Conservation (phyloP, 306 rosid species). For the Sechiopsis laciniata region DNA sequence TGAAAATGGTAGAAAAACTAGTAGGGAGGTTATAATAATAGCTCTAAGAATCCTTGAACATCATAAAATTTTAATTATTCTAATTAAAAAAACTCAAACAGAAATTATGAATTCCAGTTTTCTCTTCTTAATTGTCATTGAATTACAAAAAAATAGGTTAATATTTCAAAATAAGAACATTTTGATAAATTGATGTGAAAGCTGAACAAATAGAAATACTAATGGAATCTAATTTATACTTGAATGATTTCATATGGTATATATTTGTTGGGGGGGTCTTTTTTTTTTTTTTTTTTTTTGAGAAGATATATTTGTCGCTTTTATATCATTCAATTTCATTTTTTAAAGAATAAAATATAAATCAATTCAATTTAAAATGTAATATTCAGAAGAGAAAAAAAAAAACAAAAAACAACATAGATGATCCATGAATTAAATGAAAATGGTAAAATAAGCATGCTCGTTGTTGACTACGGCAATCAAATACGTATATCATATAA, state of each 20-base stretch:
- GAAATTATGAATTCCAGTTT: too few relatives aligned
- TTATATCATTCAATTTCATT: not conserved
- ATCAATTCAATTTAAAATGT: not conserved
- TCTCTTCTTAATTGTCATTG: too few relatives aligned
- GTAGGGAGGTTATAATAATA: too few relatives aligned
- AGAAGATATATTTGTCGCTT: slow-evolving; percentile 2
- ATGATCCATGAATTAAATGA: not conserved
- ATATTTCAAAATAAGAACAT: not conserved
- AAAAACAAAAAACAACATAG: not conserved
- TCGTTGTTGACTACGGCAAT: not conserved
- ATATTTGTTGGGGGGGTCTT: too few relatives aligned
- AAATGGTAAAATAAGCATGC: not conserved
- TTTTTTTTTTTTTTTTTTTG: too few relatives aligned
- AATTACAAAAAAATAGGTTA: too few relatives aligned
- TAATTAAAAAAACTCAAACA: too few relatives aligned
- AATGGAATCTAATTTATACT: not conserved
- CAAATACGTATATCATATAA: not conserved
- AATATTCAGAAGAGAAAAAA: not conserved
- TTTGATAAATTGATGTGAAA: not conserved
- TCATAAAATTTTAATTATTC: too few relatives aligned
- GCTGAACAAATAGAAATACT: not conserved
- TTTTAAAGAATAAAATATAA: too few relatives aligned
- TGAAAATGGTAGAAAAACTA: too few relatives aligned
- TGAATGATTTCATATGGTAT: slow-evolving; percentile 4
- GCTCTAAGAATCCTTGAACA: too few relatives aligned